Evolutionary conservation across 176 grass and related monocot species (phyloP).

Genomic region (Bonia amplexicaulis): DNA sequence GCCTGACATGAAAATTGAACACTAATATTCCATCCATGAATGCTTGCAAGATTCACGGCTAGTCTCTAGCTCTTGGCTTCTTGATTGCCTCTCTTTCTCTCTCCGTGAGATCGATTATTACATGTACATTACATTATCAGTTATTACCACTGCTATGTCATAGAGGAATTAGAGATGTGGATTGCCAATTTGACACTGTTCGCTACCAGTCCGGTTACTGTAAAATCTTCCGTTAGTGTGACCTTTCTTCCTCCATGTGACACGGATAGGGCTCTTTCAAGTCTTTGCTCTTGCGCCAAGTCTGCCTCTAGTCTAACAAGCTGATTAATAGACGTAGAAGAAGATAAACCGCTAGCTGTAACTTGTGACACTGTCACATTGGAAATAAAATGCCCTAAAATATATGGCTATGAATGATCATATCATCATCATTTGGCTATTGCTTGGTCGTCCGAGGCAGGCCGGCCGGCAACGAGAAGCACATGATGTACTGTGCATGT

Average conservation of each 20-base stretch:
- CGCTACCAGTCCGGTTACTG: conserved; percentile 9
- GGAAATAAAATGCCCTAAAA: background rate
- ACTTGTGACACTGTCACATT: background rate
- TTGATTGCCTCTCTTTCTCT: background rate
- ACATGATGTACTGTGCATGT: background rate
- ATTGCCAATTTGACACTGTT: conserved; percentile 22
- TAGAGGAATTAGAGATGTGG: conserved; percentile 38
- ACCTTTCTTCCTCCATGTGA: conserved; percentile 9
- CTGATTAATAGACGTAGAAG: conserved; percentile 5
- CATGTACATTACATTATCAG: conserved; percentile 48
- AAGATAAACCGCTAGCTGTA: background rate
- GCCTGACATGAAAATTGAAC: conserved; percentile 28
- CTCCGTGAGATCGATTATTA: conserved; percentile 17
- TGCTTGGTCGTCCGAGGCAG: background rate
- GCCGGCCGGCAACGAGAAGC: background rate
- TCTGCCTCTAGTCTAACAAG: conserved; percentile 16
- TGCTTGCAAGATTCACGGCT: conserved; percentile 5
- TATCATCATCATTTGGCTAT: background rate
- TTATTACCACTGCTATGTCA: background rate
- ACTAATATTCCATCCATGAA: background rate
- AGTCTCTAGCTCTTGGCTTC: background rate
- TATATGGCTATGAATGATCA: background rate
- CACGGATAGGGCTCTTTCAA: background rate
- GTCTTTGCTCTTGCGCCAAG: background rate
- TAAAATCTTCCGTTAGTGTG: background rate